These are phyloP conservation scores for Peronospora belbahrii DNA, from an alignment of 352 stramenopile genomes.

Conservation along the genomic window DNA sequence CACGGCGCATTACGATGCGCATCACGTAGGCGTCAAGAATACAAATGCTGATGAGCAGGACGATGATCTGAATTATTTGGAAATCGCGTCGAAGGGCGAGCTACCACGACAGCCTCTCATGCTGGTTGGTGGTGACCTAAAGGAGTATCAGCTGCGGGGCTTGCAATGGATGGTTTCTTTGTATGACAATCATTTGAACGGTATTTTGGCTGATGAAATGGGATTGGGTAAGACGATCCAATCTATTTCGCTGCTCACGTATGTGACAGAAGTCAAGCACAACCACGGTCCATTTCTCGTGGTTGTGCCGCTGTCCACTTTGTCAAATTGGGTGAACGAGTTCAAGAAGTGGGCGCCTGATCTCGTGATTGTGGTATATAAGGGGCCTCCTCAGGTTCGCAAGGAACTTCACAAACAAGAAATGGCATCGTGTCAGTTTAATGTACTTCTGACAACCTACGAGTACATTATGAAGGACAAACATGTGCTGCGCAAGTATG, in stretches of 20 bases:
- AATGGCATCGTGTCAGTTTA: slow-evolving; percentile 85
- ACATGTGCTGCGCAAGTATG: slow-evolving; percentile 80
- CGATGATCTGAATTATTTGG: slow-evolving; percentile 80
- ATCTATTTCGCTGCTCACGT: slow-evolving; percentile 79
- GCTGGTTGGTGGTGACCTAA: slow-evolving; percentile 94
- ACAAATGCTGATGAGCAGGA: slow-evolving; percentile 36
- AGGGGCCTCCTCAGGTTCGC: slow-evolving; percentile 65
- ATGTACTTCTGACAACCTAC: slow-evolving; percentile 92
- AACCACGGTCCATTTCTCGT: slow-evolving; percentile 95
- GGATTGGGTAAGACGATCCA: slow-evolving; percentile 86
- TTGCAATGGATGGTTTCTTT: slow-evolving; percentile 99
- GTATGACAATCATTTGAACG: slow-evolving; percentile 97
- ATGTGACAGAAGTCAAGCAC: slow-evolving; percentile 78
- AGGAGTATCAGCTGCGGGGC: slow-evolving; percentile 97
- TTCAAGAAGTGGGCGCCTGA: slow-evolving; percentile 92
- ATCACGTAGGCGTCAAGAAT: slow-evolving; percentile 22
- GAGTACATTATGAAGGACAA: slow-evolving; percentile 92
- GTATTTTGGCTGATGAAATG: slow-evolving; percentile 97
- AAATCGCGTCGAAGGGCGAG: slow-evolving; percentile 78
- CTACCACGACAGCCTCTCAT: slow-evolving; percentile 89
- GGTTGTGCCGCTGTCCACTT: slow-evolving; percentile 92
- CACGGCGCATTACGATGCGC: slow-evolving; percentile 29
- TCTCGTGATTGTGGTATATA: slow-evolving; percentile 97
- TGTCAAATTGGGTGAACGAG: slow-evolving; percentile 94
- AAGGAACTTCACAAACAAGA: slow-evolving; percentile 77